These are phyloP conservation scores for Trypanosoma conorhini DNA, from an alignment of 208 protist genomes.

Conservation along the genomic window DNA sequence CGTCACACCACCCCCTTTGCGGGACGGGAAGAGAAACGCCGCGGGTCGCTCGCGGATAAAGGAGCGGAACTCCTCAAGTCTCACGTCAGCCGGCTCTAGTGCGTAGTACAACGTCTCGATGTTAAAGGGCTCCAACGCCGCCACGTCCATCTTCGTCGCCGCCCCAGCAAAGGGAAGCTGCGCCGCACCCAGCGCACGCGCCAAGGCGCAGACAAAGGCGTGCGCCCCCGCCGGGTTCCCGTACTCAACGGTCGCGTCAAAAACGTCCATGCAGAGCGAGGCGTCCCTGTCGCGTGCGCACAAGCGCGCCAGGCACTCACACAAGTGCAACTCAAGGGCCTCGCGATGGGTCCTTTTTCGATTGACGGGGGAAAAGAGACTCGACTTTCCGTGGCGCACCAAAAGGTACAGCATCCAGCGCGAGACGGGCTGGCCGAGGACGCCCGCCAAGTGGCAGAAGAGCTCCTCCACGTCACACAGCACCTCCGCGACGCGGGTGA, in stretches of 20 bases:
- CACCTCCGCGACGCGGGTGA: conserved; percentile 54
- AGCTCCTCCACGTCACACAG: conserved; percentile 34
- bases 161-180: neutral
- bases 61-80: conserved; percentile 12
- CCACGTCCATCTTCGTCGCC: neutral
- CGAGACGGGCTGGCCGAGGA: conserved; percentile 10
- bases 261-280: conserved; percentile 24
- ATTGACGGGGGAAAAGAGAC: conserved; percentile 4
- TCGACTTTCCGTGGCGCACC: conserved; percentile 8
- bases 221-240: conserved; percentile 11
- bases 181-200: neutral
- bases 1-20: conserved; percentile 5
- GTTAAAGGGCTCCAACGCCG: conserved; percentile 22
- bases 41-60: neutral
- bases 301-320: conserved; percentile 20
- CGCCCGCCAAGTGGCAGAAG: conserved; percentile 4
- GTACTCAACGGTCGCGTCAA: conserved; percentile 16
- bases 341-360: neutral
- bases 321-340: conserved; percentile 20
- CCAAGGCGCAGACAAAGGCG: conserved; percentile 23
- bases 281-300: conserved; percentile 25
- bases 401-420: conserved; percentile 30
- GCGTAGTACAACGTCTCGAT: conserved; percentile 22
- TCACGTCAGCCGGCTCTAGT: conserved; percentile 6
- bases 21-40: conserved; percentile 9